Percentiles rank a stretch among this genome's conserved stretches.
phyloP scores from a whole-genome alignment of 495 filamentous ascomycete species.

The Lasiosphaeris hirsuta region DNA sequence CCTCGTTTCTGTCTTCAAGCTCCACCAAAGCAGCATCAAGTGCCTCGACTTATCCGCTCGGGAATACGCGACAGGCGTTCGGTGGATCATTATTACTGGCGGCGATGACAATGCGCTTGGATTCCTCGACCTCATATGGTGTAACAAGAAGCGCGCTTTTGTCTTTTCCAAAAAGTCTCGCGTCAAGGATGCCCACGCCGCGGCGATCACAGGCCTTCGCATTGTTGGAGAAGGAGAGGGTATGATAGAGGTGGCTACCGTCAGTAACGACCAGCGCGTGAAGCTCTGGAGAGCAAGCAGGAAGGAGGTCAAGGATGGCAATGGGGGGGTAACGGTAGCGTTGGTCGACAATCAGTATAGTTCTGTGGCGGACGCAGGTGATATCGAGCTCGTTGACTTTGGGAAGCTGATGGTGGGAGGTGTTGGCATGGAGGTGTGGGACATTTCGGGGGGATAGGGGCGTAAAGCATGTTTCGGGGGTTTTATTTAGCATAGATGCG shows the following conservation, averaged over 20 bases:
- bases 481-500: no score
- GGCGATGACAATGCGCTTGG: constrained; percentile 81
- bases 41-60: constrained; percentile 38
- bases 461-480: no score
- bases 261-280: constrained; percentile 78
- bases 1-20: constrained; percentile 29
- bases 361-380: constrained; percentile 58
- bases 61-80: constrained; percentile 15
- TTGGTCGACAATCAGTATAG: constrained; percentile 54
- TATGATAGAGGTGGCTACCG: constrained; percentile 47
- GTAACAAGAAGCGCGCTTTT: constrained; percentile 2
- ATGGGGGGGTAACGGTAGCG: constrained; percentile 33
- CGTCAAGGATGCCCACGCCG: constrained; percentile 72
- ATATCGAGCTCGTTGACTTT: constrained; percentile 21
- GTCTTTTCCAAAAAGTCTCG: constrained; percentile 44
- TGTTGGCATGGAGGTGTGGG: constrained; percentile 29
- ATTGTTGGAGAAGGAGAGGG: constrained; percentile 33
- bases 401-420: constrained; percentile 28
- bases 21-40: constrained; percentile 79
- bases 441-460: not conserved
- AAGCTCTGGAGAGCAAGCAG: constrained; percentile 61
- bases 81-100: constrained; percentile 62
- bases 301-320: not conserved
- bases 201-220: constrained; percentile 68
- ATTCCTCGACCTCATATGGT: constrained; percentile 46